A percentile compares a stretch with the other conserved stretches of the same genome.
phyloP scores from a whole-genome alignment of 169 alveolate genomes.

The Pseudocohnilembus persalinus region DNA sequence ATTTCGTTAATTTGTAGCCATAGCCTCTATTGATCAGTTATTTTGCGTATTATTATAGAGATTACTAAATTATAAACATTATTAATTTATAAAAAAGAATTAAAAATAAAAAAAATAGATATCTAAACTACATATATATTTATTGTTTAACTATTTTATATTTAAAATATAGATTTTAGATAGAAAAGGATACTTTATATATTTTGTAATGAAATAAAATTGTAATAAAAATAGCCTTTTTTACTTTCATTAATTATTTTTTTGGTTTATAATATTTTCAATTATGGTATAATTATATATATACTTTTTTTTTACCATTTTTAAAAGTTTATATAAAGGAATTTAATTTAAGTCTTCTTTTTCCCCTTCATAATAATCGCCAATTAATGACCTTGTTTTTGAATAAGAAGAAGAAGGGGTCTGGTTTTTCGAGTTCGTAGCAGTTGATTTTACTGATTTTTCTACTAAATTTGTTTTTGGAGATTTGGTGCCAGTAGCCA shows the following conservation, averaged over 20 bases:
- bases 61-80: neutral
- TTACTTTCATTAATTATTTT: too few species aligned
- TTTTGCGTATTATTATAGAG: constrained; percentile 15
- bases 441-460: neutral
- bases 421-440: neutral
- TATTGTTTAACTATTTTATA: too few species aligned
- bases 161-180: too few species aligned
- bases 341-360: neutral
- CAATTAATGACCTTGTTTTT: neutral
- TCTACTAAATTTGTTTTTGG: neutral
- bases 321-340: constrained; percentile 21
- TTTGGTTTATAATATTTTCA: too few species aligned
- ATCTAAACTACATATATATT: too few species aligned
- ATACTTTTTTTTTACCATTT: constrained; percentile 3
- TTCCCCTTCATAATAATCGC: constrained; percentile 20
- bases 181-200: too few species aligned
- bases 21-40: constrained; percentile 24
- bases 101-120: too few species aligned
- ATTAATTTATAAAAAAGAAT: too few species aligned
- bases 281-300: too few species aligned
- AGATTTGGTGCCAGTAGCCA: neutral
- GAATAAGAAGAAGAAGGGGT: neutral
- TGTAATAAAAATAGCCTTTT: too few species aligned
- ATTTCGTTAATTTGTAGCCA: constrained; percentile 3
- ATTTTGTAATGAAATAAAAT: too few species aligned